A percentile compares a stretch with the other conserved stretches of the same genome.
Evolutionary conservation across 176 grass and related monocot genomes (phyloP).

Genomic region (Stipa capillata): DNA sequence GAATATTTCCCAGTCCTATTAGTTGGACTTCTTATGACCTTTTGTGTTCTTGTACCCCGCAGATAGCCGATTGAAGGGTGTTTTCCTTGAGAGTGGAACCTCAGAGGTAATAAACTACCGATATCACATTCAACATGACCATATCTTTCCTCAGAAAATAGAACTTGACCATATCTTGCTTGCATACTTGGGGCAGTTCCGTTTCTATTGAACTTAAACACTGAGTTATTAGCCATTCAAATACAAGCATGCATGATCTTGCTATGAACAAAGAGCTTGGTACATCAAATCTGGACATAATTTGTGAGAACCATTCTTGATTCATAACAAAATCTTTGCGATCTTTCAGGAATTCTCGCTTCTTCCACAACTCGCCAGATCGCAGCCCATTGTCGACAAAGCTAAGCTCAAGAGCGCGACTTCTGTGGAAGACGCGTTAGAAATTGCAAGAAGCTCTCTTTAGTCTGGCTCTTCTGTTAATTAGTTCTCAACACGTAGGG

Average conservation of each 20-base stretch:
- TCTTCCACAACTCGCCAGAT: conserved; percentile 59
- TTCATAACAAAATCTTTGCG: neutral
- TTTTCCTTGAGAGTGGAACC: conserved; percentile 97
- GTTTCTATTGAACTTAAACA: neutral
- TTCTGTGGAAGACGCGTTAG: conserved; percentile 73
- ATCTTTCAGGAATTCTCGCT: conserved; percentile 77
- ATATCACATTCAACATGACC: neutral
- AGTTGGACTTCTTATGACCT: neutral
- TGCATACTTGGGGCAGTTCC: neutral
- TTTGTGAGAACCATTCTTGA: neutral
- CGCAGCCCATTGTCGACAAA: conserved; percentile 73
- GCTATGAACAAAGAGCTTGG: neutral
- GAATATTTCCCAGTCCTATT: conserved; percentile 2
- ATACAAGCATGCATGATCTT: neutral
- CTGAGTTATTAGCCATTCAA: neutral
- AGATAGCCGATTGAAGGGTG: conserved; percentile 86
- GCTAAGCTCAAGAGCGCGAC: conserved; percentile 56
- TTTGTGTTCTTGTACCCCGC: conserved; percentile 4
- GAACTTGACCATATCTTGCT: neutral
- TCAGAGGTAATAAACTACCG: conserved; percentile 50
- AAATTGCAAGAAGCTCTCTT: conserved; percentile 52
- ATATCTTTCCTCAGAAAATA: no score
- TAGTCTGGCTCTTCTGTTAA: neutral
- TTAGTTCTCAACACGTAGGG: neutral
- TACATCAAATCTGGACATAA: neutral